Evolutionary conservation across 139 green algal species (phyloP).

Genomic region (Haematococcus sp.): DNA sequence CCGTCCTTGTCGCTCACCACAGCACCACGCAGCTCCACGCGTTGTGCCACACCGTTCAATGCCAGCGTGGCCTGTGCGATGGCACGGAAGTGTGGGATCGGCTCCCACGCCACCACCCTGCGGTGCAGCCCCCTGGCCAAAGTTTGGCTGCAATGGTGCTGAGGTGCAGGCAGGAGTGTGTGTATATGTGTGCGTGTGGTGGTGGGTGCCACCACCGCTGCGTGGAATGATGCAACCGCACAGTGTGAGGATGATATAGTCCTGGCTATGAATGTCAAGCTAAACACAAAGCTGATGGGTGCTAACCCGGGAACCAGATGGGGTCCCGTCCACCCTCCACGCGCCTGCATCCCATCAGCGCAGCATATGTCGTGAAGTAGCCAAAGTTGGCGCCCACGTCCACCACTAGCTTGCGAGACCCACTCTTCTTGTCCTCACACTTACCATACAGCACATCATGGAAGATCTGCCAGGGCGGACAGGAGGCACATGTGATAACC

Average conservation of each 20-base stretch:
- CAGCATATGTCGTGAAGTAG: slow-evolving; percentile 51
- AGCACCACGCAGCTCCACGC: background rate
- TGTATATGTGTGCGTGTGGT: too few relatives aligned
- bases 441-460: slow-evolving; percentile 31
- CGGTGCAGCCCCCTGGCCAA: background rate
- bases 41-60: slow-evolving; percentile 25
- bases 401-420: slow-evolving; percentile 46
- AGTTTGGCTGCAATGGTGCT: too few relatives aligned
- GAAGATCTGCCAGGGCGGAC: too few relatives aligned
- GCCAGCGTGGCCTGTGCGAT: slow-evolving; percentile 55
- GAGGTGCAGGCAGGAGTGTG: too few relatives aligned
- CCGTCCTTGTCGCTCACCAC: background rate
- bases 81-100: slow-evolving; percentile 65
- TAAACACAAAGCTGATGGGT: slow-evolving; percentile 59
- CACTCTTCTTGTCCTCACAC: slow-evolving; percentile 20
- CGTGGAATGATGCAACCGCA: too few relatives aligned
- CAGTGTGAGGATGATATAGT: too few relatives aligned
- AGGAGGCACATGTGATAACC: too few relatives aligned
- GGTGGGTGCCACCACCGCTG: too few relatives aligned
- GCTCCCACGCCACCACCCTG: slow-evolving; percentile 74
- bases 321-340: background rate
- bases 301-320: slow-evolving; percentile 20
- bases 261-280: too few relatives aligned
- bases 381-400: slow-evolving; percentile 83
- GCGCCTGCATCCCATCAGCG: slow-evolving; percentile 8